These are phyloP conservation scores for Taxillus chinensis DNA, from an alignment of 164 flowering plant species.

Conservation along the genomic window DNA sequence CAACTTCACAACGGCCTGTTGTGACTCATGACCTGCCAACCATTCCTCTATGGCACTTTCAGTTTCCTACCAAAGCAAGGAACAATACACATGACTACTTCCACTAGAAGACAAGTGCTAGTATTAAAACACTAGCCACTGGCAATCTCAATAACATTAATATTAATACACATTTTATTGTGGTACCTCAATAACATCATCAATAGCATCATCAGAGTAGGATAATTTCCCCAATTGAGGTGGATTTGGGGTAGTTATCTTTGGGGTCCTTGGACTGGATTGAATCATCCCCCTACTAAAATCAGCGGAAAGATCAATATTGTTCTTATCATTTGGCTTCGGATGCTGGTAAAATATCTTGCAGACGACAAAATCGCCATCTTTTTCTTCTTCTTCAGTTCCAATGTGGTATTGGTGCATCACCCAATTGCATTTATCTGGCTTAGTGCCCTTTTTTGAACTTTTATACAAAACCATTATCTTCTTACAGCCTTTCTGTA, in stretches of 20 bases:
- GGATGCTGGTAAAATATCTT: slow-evolving; percentile 59
- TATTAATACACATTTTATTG: too few species aligned
- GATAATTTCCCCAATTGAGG: slow-evolving; percentile 28
- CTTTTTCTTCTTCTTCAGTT: slow-evolving; percentile 58
- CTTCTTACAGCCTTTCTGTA: slow-evolving; percentile 75
- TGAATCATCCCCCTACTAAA: slow-evolving; percentile 7
- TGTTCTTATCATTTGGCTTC: slow-evolving; percentile 29
- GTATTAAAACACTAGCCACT: neutral
- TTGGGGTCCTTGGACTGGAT: slow-evolving; percentile 51
- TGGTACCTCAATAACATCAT: slow-evolving; percentile 11
- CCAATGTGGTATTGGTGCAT: slow-evolving; percentile 96
- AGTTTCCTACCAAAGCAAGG: slow-evolving; percentile 22
- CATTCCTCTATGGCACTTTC: slow-evolving; percentile 1
- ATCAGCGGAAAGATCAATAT: slow-evolving; percentile 7
- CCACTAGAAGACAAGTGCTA: neutral
- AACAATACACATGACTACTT: neutral
- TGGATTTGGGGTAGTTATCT: slow-evolving; percentile 32
- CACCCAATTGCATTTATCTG: slow-evolving; percentile 76
- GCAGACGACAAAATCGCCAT: slow-evolving; percentile 71
- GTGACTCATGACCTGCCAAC: slow-evolving; percentile 17
- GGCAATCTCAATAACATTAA: too few species aligned
- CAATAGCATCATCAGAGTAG: slow-evolving; percentile 16
- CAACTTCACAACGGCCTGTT: slow-evolving; percentile 37
- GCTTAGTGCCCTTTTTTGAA: slow-evolving; percentile 51
- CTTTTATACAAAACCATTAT: slow-evolving; percentile 80